A percentile compares a stretch with the other conserved stretches of the same genome.
Conservation (phyloP, 306 rosid genomes). For the Cicer pinnatifidum region DNA sequence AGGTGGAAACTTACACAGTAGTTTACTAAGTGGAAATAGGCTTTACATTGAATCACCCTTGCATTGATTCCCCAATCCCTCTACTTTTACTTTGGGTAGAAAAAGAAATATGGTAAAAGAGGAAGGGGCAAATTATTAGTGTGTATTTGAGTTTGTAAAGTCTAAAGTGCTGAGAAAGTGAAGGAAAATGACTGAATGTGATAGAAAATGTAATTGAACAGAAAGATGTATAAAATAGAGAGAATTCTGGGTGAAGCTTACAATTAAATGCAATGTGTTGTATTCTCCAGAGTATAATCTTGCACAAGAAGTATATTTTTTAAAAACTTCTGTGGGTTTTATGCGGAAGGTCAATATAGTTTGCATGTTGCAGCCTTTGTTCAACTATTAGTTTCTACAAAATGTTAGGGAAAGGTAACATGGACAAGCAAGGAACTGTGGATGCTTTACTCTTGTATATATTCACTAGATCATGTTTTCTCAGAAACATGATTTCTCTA, state of each 20-base stretch:
- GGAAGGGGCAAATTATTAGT: conserved; percentile 13
- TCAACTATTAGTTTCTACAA: conserved; percentile 13
- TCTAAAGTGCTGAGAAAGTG: background rate
- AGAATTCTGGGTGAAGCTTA: conserved; percentile 11
- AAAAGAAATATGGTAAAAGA: conserved; percentile 17
- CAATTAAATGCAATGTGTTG: background rate
- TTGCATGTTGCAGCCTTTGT: background rate
- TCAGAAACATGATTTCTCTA: background rate
- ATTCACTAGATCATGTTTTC: background rate
- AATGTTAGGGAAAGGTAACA: conserved; percentile 22
- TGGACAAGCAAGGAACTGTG: conserved; percentile 24
- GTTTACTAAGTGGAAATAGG: conserved; percentile 7
- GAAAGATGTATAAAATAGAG: background rate
- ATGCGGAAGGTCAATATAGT: conserved; percentile 12
- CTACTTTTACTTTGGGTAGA: conserved; percentile 1
- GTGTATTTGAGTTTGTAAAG: conserved; percentile 7
- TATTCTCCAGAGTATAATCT: background rate
- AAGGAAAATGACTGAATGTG: conserved; percentile 23
- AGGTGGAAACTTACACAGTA: conserved; percentile 11
- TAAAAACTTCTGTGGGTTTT: conserved; percentile 10
- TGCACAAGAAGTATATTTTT: conserved; percentile 11
- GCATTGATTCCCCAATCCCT: conserved; percentile 4
- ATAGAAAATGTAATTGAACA: conserved; percentile 8
- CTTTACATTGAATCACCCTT: conserved; percentile 12
- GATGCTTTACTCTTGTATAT: background rate